A percentile compares a stretch with the other conserved stretches of the same genome.
These are phyloP conservation scores for Leptodermis oblonga DNA, from an alignment of 257 asterid species.

Conservation along the genomic window DNA sequence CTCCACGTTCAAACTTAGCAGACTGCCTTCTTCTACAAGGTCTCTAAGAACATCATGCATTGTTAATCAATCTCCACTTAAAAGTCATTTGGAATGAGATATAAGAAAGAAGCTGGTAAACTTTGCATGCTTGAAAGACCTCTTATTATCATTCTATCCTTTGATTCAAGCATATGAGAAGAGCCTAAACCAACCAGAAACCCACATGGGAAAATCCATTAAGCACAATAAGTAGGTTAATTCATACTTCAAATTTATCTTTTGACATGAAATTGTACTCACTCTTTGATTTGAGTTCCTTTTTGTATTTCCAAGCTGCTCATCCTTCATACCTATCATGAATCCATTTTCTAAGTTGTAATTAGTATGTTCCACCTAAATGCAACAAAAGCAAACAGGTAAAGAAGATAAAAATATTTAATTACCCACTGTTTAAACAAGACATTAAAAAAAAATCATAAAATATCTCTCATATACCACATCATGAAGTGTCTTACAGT, in stretches of 20 bases:
- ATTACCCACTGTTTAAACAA: too few relatives aligned
- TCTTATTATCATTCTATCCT: constrained; percentile 37
- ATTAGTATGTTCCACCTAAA: too few relatives aligned
- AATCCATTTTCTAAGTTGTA: too few relatives aligned
- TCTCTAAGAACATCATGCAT: constrained; percentile 16
- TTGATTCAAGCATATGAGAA: constrained; percentile 25
- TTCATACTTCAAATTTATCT: too few relatives aligned
- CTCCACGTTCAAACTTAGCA: constrained; percentile 20
- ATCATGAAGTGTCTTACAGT: constrained; percentile 22
- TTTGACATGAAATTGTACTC: too few relatives aligned
- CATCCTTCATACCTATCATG: too few relatives aligned
- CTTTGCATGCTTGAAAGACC: constrained; percentile 33
- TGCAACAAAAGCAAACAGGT: too few relatives aligned
- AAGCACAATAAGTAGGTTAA: constrained; percentile 10
- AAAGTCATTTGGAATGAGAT: not conserved
- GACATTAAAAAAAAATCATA: not conserved
- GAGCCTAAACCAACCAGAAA: constrained; percentile 33
- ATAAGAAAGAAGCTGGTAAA: not conserved
- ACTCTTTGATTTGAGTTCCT: too few relatives aligned
- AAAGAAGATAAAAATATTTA: too few relatives aligned
- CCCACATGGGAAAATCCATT: constrained; percentile 4
- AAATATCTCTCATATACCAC: constrained; percentile 35
- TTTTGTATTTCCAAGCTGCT: too few relatives aligned
- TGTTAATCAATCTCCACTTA: not conserved
- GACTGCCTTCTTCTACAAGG: constrained; percentile 24